phyloP scores from a whole-genome alignment of 495 filamentous ascomycete species.

The Penicillium parvum region DNA sequence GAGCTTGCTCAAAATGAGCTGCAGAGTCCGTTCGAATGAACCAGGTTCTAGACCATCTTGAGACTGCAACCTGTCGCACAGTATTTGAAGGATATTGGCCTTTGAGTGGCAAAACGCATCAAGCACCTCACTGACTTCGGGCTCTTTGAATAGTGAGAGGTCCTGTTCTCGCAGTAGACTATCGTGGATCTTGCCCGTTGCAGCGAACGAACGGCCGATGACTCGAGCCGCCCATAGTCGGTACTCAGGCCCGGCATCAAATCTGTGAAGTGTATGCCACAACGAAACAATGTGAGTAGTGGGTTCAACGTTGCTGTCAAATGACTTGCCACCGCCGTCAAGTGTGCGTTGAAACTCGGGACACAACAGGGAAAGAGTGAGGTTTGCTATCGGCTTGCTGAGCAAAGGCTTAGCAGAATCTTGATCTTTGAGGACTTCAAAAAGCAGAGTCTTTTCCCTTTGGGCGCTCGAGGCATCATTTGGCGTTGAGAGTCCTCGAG shows the following conservation, averaged over 20 bases:
- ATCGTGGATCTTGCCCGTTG: slow-evolving; percentile 58
- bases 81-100: slow-evolving; percentile 53
- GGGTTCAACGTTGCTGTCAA: slow-evolving; percentile 58
- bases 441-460: slow-evolving; percentile 69
- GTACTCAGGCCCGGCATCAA: slow-evolving; percentile 61
- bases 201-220: slow-evolving; percentile 77
- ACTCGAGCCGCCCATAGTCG: slow-evolving; percentile 79
- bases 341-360: slow-evolving; percentile 59
- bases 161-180: slow-evolving; percentile 40
- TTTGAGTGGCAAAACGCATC: slow-evolving; percentile 36
- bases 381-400: slow-evolving; percentile 60
- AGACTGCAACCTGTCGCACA: slow-evolving; percentile 64
- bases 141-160: slow-evolving; percentile 19
- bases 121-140: background rate
- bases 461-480: slow-evolving; percentile 56
- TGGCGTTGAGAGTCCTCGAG: slow-evolving; percentile 51
- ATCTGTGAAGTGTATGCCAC: slow-evolving; percentile 66
- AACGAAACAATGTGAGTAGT: slow-evolving; percentile 57
- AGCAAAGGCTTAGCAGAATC: slow-evolving; percentile 56
- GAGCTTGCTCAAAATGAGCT: slow-evolving; percentile 61
- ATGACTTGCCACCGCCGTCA: slow-evolving; percentile 54
- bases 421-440: slow-evolving; percentile 71
- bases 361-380: slow-evolving; percentile 70
- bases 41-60: slow-evolving; percentile 62
- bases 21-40: slow-evolving; percentile 71